phyloP scores from a whole-genome alignment of 2,329 filamentous ascomycete genomes.

The Parastagonospora nodorum region DNA sequence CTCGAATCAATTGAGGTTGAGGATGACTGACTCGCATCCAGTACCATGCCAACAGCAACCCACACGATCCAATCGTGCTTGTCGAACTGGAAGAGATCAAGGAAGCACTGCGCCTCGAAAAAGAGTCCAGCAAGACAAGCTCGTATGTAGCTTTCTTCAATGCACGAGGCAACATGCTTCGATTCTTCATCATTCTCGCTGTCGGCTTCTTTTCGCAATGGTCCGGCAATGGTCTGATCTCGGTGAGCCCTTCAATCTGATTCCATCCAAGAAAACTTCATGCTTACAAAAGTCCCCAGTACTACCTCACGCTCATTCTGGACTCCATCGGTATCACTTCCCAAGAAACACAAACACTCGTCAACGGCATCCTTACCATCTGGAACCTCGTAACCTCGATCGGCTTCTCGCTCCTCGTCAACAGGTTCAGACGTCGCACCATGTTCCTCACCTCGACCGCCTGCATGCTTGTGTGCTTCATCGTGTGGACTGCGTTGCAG shows the following conservation, averaged over 20 bases:
- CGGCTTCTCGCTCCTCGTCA: constrained; percentile 46
- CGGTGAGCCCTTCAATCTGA: constrained; percentile 6
- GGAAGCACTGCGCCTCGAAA: constrained; percentile 54
- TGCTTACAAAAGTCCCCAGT: neutral
- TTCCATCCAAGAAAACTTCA: neutral
- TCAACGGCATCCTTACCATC: constrained; percentile 47
- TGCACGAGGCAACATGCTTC: constrained; percentile 59
- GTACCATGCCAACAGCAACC: constrained; percentile 62
- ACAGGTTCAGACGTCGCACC: constrained; percentile 48
- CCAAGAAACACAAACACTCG: constrained; percentile 39
- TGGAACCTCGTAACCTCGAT: constrained; percentile 46
- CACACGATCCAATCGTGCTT: constrained; percentile 49
- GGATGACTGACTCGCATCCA: neutral
- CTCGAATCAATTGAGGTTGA: neutral
- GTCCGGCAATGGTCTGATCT: constrained; percentile 44
- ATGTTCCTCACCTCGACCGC: constrained; percentile 49
- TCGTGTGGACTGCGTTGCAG: constrained; percentile 25
- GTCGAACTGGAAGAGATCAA: constrained; percentile 51
- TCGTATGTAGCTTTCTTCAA: constrained; percentile 5
- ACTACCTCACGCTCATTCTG: constrained; percentile 43
- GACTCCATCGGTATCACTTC: constrained; percentile 44
- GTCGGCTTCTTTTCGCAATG: constrained; percentile 64
- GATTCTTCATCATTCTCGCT: constrained; percentile 59
- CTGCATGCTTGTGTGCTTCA: constrained; percentile 51
- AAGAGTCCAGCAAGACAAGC: constrained; percentile 42